Base-by-base conservation (phyloP, 1,284 basidiomycete species). In the Megacollybia platyphylla region DNA sequence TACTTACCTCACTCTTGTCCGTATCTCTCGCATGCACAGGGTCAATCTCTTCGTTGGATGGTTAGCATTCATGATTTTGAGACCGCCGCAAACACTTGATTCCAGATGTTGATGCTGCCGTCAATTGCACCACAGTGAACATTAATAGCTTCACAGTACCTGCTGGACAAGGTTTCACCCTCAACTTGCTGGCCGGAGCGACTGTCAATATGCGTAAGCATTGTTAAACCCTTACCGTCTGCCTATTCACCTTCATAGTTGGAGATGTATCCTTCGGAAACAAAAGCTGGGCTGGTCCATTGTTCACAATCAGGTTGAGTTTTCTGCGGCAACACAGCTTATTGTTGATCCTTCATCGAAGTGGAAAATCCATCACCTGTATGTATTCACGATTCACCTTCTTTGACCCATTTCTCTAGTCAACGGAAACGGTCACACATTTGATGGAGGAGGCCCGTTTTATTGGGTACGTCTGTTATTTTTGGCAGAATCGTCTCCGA, bases 91-190 rank as follows among this genome's bases (percentile, higher is more conserved):
- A 27, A 43, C 17, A 30, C 24, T 11, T 29, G 30, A 11, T 18
- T 17, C 43, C 43, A 60, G 68, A 71, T 51, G 65, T 71, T 29
- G 47, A 57, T 10, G 56, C 51, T 29, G 70, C 70, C 34, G 60
- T 66, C 29, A 48, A 57, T 41, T 73, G 70, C 51, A 70, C 65
- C 5, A 70, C 64, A 9, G 63, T 73, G 34, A 64, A 65, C 49
- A 60, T 73, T 45, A 65, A 70, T 43, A 49, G 58, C 20, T 71
- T 73, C 52, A 66, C 60, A 2, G 71, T 72, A 15, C 65, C 71
- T n/a, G 60, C 57, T 36, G 70, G 66, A 5, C 28, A 63, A 49
- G 62, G 56, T 0, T 59, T 73, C 36, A 55, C 51, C 3, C 57
- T 74, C 18, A 42, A 52, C 28, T 53, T 73, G 34, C 40, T 61